Conservation (phyloP, 306 rosid species). For the Cercis canadensis region DNA sequence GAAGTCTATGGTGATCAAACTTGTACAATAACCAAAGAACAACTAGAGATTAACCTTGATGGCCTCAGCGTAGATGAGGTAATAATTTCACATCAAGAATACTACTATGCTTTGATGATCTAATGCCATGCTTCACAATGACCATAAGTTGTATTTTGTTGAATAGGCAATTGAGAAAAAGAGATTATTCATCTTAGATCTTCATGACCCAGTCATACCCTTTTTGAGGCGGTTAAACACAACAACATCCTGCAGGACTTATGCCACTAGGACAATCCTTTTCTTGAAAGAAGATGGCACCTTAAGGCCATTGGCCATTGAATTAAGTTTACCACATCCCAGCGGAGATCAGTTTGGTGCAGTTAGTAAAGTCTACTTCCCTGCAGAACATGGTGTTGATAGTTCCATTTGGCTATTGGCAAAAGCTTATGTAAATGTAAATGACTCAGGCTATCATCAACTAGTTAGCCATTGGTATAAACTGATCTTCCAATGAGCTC, state of each 20-base stretch:
- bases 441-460: conserved; percentile 75
- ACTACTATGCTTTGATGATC: neutral
- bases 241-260: conserved; percentile 48
- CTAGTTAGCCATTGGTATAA: conserved; percentile 73
- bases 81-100: neutral
- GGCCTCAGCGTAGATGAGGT: conserved; percentile 65
- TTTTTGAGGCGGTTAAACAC: conserved; percentile 59
- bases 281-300: conserved; percentile 70
- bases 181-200: conserved; percentile 70
- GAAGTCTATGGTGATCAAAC: conserved; percentile 64
- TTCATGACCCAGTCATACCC: conserved; percentile 69
- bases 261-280: conserved; percentile 67
- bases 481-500: neutral
- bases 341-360: conserved; percentile 64
- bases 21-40: conserved; percentile 54
- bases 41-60: conserved; percentile 46
- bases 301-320: conserved; percentile 73
- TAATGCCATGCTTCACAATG: neutral
- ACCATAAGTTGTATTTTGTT: conserved; percentile 18
- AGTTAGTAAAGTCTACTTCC: conserved; percentile 56
- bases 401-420: conserved; percentile 70
- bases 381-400: conserved; percentile 60
- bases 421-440: conserved; percentile 69
- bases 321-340: conserved; percentile 67
- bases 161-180: conserved; percentile 62